Conservation (phyloP, 768 basidiomycete genomes). For the Lentinula lateritia region DNA sequence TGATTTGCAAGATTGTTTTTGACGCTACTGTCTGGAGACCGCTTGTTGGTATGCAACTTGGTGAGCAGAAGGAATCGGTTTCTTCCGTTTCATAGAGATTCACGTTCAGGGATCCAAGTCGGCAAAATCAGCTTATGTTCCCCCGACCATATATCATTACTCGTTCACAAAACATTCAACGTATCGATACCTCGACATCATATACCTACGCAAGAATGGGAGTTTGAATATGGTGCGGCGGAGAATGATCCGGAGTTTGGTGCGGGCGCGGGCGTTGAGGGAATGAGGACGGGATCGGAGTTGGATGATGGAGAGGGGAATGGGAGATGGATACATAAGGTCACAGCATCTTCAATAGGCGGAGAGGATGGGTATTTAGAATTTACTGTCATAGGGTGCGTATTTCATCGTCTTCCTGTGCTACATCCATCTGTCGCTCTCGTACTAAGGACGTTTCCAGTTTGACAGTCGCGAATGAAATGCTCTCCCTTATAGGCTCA, state of each 20-base stretch:
- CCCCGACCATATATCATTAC: slow-evolving; percentile 87
- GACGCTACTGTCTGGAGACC: slow-evolving; percentile 90
- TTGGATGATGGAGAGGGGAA: slow-evolving; percentile 28
- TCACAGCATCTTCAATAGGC: slow-evolving; percentile 67
- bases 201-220: slow-evolving; percentile 75
- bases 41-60: slow-evolving; percentile 69
- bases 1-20: slow-evolving; percentile 68
- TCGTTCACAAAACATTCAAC: slow-evolving; percentile 90
- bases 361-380: slow-evolving; percentile 60
- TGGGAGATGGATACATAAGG: slow-evolving; percentile 77
- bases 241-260: slow-evolving; percentile 78
- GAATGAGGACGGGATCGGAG: slow-evolving; percentile 17
- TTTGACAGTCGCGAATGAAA: slow-evolving; percentile 85
- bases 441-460: slow-evolving; percentile 33
- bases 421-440: neutral
- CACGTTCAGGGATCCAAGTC: slow-evolving; percentile 33
- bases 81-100: neutral
- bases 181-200: slow-evolving; percentile 91
- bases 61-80: slow-evolving; percentile 33
- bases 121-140: slow-evolving; percentile 88
- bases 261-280: slow-evolving; percentile 22
- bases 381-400: slow-evolving; percentile 88
- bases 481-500: slow-evolving; percentile 86
- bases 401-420: slow-evolving; percentile 3
- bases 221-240: slow-evolving; percentile 80